A percentile compares a stretch with the other conserved stretches of the same genome.
phyloP scores from a whole-genome alignment of 2,329 filamentous ascomycete species.

The Orbilia oligospora region DNA sequence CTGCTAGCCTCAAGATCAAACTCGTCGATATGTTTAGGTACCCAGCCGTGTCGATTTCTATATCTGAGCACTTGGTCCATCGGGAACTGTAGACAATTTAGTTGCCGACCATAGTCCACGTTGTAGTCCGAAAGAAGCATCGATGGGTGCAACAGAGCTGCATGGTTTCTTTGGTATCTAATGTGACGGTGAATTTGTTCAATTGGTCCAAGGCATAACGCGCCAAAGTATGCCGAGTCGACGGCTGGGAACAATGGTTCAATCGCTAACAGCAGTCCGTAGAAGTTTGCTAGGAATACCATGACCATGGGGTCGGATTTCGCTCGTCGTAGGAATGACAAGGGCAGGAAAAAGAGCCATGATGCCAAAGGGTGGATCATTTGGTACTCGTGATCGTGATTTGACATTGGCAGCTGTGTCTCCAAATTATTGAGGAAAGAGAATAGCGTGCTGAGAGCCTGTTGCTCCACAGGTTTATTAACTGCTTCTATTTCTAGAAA shows the following conservation, averaged over 20 bases:
- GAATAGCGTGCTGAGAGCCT: conserved; percentile 78
- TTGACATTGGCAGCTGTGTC: conserved; percentile 78
- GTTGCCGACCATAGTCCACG: conserved; percentile 53
- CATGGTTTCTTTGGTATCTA: conserved; percentile 51
- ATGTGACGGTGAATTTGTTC: conserved; percentile 79
- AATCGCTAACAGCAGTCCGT: conserved; percentile 86
- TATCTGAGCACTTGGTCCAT: conserved; percentile 54
- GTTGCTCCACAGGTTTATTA: conserved; percentile 79
- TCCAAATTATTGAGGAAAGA: conserved; percentile 78
- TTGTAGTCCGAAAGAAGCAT: conserved; percentile 59
- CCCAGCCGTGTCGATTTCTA: conserved; percentile 55
- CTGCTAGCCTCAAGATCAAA: conserved; percentile 56
- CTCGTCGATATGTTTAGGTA: conserved; percentile 42
- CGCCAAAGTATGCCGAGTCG: conserved; percentile 88
- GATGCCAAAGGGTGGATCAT: conserved; percentile 88
- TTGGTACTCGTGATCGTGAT: conserved; percentile 87
- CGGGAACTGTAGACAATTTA: conserved; percentile 51
- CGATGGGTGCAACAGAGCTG: conserved; percentile 50
- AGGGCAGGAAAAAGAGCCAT: conserved; percentile 96
- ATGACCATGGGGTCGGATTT: conserved; percentile 82
- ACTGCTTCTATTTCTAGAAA: conserved; percentile 79
- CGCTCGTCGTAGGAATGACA: conserved; percentile 83
- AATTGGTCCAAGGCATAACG: conserved; percentile 82
- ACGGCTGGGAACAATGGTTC: conserved; percentile 94
- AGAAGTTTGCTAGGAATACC: conserved; percentile 89